phyloP scores from a whole-genome alignment of 164 flowering plant genomes.

The Warburgia ugandensis region DNA sequence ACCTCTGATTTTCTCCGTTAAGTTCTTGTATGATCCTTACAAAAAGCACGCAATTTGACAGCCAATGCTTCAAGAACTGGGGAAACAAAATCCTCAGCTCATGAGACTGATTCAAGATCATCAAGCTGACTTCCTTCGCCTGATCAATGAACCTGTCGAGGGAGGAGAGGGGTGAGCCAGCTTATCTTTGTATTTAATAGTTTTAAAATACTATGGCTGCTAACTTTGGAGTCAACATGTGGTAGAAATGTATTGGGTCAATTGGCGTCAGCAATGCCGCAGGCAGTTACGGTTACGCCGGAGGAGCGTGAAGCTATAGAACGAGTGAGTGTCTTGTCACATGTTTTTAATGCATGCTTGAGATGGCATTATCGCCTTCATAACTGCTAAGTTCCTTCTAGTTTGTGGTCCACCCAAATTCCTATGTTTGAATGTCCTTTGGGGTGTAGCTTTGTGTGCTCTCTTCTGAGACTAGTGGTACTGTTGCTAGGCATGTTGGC shows the following conservation, averaged over 20 bases:
- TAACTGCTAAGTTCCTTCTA: too few species aligned
- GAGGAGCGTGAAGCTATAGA: slow-evolving; percentile 90
- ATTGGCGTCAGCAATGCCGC: slow-evolving; percentile 62
- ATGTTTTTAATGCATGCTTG: not conserved
- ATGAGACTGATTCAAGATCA: slow-evolving; percentile 75
- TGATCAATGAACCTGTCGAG: slow-evolving; percentile 74
- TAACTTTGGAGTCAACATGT: slow-evolving; percentile 2
- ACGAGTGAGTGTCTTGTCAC: slow-evolving; percentile 44
- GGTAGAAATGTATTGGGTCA: slow-evolving; percentile 44
- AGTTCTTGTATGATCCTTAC: too few species aligned
- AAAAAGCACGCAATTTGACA: too few species aligned
- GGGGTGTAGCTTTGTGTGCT: too few species aligned
- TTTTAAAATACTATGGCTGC: too few species aligned
- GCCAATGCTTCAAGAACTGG: slow-evolving; percentile 87
- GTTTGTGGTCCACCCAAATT: too few species aligned
- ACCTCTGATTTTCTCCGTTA: not conserved
- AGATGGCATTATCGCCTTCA: too few species aligned
- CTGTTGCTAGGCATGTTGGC: too few species aligned
- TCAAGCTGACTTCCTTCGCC: slow-evolving; percentile 67
- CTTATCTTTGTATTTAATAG: too few species aligned
- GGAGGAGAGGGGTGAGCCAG: slow-evolving; percentile 51
- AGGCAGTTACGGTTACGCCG: slow-evolving; percentile 68
- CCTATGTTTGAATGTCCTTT: too few species aligned
- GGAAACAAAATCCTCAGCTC: slow-evolving; percentile 79
- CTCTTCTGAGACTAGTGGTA: too few species aligned